Percentiles rank a stretch among this genome's conserved stretches.
Evolutionary conservation across 2,329 filamentous ascomycete genomes (phyloP).

Genomic region (Coleophoma crateriformis): DNA sequence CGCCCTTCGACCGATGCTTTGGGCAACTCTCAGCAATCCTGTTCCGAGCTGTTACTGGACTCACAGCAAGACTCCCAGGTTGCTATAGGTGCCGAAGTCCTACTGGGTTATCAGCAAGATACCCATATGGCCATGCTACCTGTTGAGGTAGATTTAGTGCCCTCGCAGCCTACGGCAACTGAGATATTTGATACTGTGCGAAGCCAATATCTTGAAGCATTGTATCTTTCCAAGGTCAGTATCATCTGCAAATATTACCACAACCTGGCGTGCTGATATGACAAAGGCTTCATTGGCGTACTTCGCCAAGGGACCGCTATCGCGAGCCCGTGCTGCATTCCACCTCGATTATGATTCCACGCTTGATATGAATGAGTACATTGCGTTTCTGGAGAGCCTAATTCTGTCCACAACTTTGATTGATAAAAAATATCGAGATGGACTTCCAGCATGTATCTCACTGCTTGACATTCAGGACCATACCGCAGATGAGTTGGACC

Average conservation of each 20-base stretch:
- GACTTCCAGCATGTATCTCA: slow-evolving; percentile 55
- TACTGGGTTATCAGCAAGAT: slow-evolving; percentile 1
- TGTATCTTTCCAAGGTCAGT: slow-evolving; percentile 58
- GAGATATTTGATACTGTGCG: slow-evolving; percentile 54
- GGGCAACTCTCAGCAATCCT: slow-evolving; percentile 10
- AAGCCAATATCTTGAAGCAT: slow-evolving; percentile 50
- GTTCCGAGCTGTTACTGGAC: not conserved
- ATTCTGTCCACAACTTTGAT: slow-evolving; percentile 62
- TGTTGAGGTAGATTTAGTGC: slow-evolving; percentile 1
- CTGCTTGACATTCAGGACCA: slow-evolving; percentile 45
- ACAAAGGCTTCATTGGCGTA: slow-evolving; percentile 71
- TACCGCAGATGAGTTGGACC: slow-evolving; percentile 41
- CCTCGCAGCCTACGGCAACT: slow-evolving; percentile 31
- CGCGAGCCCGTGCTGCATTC: slow-evolving; percentile 67
- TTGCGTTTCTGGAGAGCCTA: slow-evolving; percentile 63
- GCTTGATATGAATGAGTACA: slow-evolving; percentile 56
- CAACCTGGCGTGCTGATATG: slow-evolving; percentile 32
- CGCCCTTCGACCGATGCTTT: slow-evolving; percentile 26
- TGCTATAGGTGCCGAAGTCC: slow-evolving; percentile 5
- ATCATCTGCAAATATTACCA: slow-evolving; percentile 20
- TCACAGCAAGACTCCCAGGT: not conserved
- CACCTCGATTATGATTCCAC: slow-evolving; percentile 55
- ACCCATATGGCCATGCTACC: not conserved
- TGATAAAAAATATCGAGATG: slow-evolving; percentile 76
- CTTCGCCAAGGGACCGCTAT: slow-evolving; percentile 77